phyloP scores from a whole-genome alignment of 2,329 filamentous ascomycete species.

The Aspergillus eucalypticola region DNA sequence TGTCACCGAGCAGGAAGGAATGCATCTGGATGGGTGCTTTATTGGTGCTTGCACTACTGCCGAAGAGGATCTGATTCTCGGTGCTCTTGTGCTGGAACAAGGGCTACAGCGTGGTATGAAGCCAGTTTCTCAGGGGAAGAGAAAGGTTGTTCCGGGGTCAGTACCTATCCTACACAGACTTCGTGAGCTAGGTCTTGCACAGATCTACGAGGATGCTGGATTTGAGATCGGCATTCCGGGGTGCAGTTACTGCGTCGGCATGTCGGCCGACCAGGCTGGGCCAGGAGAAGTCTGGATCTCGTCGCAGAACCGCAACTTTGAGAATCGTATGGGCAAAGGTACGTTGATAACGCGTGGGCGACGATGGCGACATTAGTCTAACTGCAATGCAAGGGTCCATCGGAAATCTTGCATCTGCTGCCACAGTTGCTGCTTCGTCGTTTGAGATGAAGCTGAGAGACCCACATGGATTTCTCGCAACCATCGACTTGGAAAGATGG shows the following conservation, averaged over 20 bases:
- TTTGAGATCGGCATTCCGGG: constrained; percentile 47
- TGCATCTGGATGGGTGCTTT: constrained; percentile 46
- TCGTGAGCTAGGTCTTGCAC: constrained; percentile 35
- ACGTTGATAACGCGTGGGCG: background rate
- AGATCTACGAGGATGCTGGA: constrained; percentile 44
- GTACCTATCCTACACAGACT: constrained; percentile 43
- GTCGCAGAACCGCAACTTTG: constrained; percentile 51
- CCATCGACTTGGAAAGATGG: constrained; percentile 30
- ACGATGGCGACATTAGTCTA: background rate
- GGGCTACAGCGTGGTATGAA: constrained; percentile 37
- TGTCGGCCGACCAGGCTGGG: constrained; percentile 44
- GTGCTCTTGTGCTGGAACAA: constrained; percentile 43
- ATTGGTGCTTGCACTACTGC: constrained; percentile 52
- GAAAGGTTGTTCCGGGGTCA: constrained; percentile 47
- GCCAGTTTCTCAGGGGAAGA: constrained; percentile 35
- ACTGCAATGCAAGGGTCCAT: constrained; percentile 37
- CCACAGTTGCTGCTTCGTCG: constrained; percentile 49
- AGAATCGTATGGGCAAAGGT: constrained; percentile 50
- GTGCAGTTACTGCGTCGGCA: constrained; percentile 50
- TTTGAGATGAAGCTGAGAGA: constrained; percentile 49
- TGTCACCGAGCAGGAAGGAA: constrained; percentile 35
- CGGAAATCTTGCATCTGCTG: constrained; percentile 49
- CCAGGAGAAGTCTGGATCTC: constrained; percentile 48
- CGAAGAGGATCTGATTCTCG: constrained; percentile 49
- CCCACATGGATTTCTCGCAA: constrained; percentile 32